Evolutionary conservation across 208 protist species (phyloP).

Genomic region (Leishmania gerbilli): DNA sequence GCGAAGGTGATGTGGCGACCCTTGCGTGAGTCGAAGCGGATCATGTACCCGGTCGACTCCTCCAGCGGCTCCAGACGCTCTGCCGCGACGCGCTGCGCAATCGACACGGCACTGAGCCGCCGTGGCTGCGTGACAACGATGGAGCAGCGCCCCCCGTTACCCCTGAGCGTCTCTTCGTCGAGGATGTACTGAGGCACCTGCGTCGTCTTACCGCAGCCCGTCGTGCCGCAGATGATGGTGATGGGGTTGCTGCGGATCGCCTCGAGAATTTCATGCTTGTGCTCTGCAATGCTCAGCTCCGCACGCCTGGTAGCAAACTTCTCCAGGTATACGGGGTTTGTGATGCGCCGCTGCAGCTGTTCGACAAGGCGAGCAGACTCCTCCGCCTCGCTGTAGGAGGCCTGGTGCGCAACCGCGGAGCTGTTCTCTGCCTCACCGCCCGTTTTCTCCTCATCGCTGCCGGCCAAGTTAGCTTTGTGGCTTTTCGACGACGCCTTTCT

Average conservation of each 20-base stretch:
- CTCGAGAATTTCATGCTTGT: constrained; percentile 76
- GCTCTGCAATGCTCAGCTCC: constrained; percentile 65
- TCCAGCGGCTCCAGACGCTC: constrained; percentile 96
- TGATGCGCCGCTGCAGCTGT: constrained; percentile 54
- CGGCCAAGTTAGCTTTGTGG: neutral
- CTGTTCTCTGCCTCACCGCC: neutral
- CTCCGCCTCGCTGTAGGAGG: constrained; percentile 22
- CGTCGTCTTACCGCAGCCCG: constrained; percentile 97
- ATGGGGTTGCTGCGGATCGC: constrained; percentile 74
- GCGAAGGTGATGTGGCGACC: constrained; percentile 98
- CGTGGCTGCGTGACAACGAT: constrained; percentile 98
- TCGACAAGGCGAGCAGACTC: constrained; percentile 53
- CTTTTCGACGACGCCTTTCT: neutral
- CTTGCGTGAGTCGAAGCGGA: constrained; percentile 96
- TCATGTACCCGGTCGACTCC: constrained; percentile 97
- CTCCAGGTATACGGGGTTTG: constrained; percentile 56
- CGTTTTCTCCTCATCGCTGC: neutral
- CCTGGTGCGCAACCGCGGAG: neutral
- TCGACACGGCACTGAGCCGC: constrained; percentile 97
- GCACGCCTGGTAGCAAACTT: constrained; percentile 69
- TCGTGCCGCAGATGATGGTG: constrained; percentile 95
- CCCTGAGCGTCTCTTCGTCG: constrained; percentile 70
- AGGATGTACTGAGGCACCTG: constrained; percentile 97
- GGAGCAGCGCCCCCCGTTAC: constrained; percentile 59
- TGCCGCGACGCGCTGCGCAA: constrained; percentile 98